Conservation (phyloP, 1,284 basidiomycete species). For the Cronartium ribicola region DNA sequence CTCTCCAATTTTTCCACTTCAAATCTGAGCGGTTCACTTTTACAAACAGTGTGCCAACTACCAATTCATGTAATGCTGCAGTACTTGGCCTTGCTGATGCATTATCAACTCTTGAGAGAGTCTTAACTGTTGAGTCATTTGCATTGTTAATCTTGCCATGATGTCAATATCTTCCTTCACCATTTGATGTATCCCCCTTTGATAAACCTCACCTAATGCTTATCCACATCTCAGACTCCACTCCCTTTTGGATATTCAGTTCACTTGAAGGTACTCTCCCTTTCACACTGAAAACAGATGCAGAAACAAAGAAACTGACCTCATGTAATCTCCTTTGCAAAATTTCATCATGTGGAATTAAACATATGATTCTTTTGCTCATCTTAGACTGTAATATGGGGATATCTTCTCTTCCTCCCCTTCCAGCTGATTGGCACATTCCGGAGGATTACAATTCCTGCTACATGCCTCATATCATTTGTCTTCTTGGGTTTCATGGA, state of each 20-base stretch:
- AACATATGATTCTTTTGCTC: not conserved
- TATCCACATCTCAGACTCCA: slow-evolving; percentile 19
- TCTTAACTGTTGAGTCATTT: slow-evolving; percentile 18
- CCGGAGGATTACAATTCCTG: not conserved
- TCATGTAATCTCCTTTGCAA: not conserved
- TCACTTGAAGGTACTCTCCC: slow-evolving; percentile 26
- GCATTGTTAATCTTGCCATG: not conserved
- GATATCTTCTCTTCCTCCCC: slow-evolving; percentile 3
- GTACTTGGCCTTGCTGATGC: slow-evolving; percentile 23
- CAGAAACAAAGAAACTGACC: too few species aligned
- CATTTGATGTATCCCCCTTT: not conserved
- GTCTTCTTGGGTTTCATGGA: not conserved
- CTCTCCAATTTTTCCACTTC: not conserved
- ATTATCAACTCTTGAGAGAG: slow-evolving; percentile 21
- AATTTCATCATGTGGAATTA: not conserved
- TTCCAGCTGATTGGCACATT: slow-evolving; percentile 13
- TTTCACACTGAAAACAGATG: not conserved
- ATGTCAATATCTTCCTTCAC: not conserved
- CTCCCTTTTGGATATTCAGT: slow-evolving; percentile 36
- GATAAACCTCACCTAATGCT: not conserved
- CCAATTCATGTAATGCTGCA: slow-evolving; percentile 6
- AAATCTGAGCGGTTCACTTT: not conserved
- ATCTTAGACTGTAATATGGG: slow-evolving; percentile 9
- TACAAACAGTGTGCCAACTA: slow-evolving; percentile 28
- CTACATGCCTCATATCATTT: slow-evolving; percentile 1